Percentiles rank a stretch among this genome's conserved stretches.
Conservation (phyloP, 208 protist genomes). For the Trypanosomatidae sp. region DNA sequence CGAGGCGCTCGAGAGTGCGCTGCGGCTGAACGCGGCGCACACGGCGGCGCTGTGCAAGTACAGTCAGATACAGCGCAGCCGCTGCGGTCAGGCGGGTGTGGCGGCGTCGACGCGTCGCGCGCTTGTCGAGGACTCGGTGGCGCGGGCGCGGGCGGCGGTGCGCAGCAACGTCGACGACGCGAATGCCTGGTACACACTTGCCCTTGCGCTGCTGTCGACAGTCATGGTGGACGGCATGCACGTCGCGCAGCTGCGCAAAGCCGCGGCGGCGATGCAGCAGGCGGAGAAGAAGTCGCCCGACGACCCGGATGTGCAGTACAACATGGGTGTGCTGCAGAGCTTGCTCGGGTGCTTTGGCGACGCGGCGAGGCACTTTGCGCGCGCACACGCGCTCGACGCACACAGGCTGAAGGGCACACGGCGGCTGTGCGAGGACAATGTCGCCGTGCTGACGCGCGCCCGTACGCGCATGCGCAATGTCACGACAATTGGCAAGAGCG, state of each 20-base stretch:
- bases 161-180: slow-evolving; percentile 19
- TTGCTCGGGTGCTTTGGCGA: slow-evolving; percentile 53
- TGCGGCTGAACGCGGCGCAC: slow-evolving; percentile 22
- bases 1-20: slow-evolving; percentile 55
- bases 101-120: slow-evolving; percentile 19
- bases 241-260: slow-evolving; percentile 21
- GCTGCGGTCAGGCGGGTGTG: slow-evolving; percentile 33
- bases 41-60: slow-evolving; percentile 62
- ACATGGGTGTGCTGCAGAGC: slow-evolving; percentile 63
- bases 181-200: slow-evolving; percentile 57
- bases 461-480: slow-evolving; percentile 26
- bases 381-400: slow-evolving; percentile 34
- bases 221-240: slow-evolving; percentile 32
- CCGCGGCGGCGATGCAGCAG: slow-evolving; percentile 49
- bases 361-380: slow-evolving; percentile 30
- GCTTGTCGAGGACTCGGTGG: slow-evolving; percentile 37
- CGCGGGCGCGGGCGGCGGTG: slow-evolving; percentile 45
- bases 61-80: slow-evolving; percentile 67
- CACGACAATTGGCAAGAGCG: slow-evolving; percentile 25
- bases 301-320: slow-evolving; percentile 71
- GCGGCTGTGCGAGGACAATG: slow-evolving; percentile 26
- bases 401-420: slow-evolving; percentile 32
- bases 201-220: slow-evolving; percentile 53
- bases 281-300: slow-evolving; percentile 12
- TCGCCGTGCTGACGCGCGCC: slow-evolving; percentile 20